Base-by-base conservation (phyloP, 1,284 basidiomycete genomes). In the Cutaneotrichosporon sp. region DNA sequence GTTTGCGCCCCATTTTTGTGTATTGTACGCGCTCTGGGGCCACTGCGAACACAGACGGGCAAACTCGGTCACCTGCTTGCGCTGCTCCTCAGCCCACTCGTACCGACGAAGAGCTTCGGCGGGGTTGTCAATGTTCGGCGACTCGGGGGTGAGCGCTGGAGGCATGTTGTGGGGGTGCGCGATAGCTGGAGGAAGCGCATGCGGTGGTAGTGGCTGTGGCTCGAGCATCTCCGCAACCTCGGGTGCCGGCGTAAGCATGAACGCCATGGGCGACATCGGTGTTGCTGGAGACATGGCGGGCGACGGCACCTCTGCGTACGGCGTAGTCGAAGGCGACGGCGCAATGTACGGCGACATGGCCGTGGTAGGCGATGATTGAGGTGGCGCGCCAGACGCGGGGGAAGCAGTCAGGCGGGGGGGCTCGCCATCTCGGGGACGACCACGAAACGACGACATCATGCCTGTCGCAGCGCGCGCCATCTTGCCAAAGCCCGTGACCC, bases 1-100 rank as follows among this genome's bases (percentile, higher is more conserved):
- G 63, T 78, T 72, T 4, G 79, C 76, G 13, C 87, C 88, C 61
- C 82, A 85, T 70, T 90, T 90, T n/a, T 83, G 72, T 52, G 81
- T 78, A 63, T 82, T 86, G 72, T 91, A 90, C 43, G 87, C 84
- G 72, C 85, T 87, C 52, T 73, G 61, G 54, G 90, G 89, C 76
- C 89, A 87, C 66, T 90, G 88, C 8, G 64, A 67, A 43, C 72
- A 72, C 15, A 76, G 56, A 33, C 66, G 59, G 0, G 71, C 71
- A 51, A 67, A 66, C 51, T 71, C 66, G 35, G 58, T 59, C 14
- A 72, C 59, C 17, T 59, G 51, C n/a, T 54, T 41, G 18, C 63
- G 63, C 55, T 71, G 61, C 9, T 61, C 63, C 36, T 67, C 64
- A 1, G 62, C 61, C 68, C 67, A 72, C 51, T 67, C 66, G 38